Evolutionary conservation across 108 stramenopile genomes (phyloP), one percentile per base, ranked within the genome.

Genomic region (Bacterosira constricta): DNA sequence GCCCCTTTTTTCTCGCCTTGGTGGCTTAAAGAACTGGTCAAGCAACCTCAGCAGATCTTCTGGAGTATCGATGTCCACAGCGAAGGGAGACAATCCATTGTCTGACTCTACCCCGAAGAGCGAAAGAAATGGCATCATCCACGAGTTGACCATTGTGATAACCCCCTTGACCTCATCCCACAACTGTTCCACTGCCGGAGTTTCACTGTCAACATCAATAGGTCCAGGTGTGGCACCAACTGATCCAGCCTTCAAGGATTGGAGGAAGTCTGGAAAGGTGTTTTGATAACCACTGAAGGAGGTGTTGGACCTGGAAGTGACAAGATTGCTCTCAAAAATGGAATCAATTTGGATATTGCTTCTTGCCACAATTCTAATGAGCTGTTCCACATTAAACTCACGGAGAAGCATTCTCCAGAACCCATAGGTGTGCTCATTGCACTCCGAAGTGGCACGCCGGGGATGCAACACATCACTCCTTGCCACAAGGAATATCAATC

Each of bases 341-440:
- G 39, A 2, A 26, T 70, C 50, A 27, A 10, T 31, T 9, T 44
- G 37, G 23, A 70, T 59, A 42, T 58, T 58, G 0, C 13, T 59
- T 34, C 60, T 70, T 3, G 39, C 38, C 4, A 59, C 69, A 23
- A 59, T 70, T 0, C 68, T 30, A 6, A 57, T 57, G 15, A 69
- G 45, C 32, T 65, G 63, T 35, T 65, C 63, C 47, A 37, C 27
- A 20, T 70, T 70, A 23, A 70, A 70, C 39, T 70, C 69, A 1
- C 57, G 39, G 10, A 30, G 29, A 18, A 59, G 39, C 0, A 11
- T 34, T 27, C 69, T 31, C 69, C 65, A 70, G 37, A 68, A 42
- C 1, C 54, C 53, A 32, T 36, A 68, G 11, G 66, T 68, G 54
- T 68, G 66, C 13, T 68, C 66, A 49, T 68, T 68, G 36, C 56